Conservation (phyloP, 371 early-diverging fungal species). For the Syncephalis fuscata region DNA sequence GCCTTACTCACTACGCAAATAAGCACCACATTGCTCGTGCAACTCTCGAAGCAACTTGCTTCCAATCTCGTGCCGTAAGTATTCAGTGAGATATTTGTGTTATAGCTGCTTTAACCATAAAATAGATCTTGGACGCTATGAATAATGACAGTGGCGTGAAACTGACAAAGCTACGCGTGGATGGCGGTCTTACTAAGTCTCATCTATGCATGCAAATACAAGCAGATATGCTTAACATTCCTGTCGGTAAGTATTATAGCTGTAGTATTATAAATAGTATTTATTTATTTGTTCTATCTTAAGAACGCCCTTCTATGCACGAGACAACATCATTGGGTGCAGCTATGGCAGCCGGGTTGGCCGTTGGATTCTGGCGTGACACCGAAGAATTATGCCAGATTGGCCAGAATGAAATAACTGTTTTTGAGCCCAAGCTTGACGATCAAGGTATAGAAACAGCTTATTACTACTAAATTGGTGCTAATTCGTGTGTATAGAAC, state of each 20-base stretch:
- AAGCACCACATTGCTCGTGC: slow-evolving; percentile 76
- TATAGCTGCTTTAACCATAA: not conserved
- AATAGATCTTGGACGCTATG: slow-evolving; percentile 74
- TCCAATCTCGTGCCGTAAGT: slow-evolving; percentile 62
- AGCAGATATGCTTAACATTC: slow-evolving; percentile 69
- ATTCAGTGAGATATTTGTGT: not conserved
- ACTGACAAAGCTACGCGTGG: slow-evolving; percentile 59
- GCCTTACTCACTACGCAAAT: slow-evolving; percentile 76
- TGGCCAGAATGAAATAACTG: too few species aligned
- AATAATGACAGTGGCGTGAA: slow-evolving; percentile 44
- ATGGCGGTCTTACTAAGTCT: slow-evolving; percentile 87
- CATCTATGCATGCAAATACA: slow-evolving; percentile 85
- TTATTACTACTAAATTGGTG: too few species aligned
- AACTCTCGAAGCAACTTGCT: slow-evolving; percentile 77
- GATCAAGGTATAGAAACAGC: too few species aligned
- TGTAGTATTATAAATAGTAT: too few species aligned
- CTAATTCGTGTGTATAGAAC: slow-evolving; percentile 12
- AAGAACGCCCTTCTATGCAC: slow-evolving; percentile 67
- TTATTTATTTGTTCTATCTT: too few species aligned
- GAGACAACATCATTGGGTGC: slow-evolving; percentile 91
- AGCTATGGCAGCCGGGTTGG: slow-evolving; percentile 82
- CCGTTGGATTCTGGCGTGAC: slow-evolving; percentile 53
- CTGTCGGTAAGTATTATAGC: slow-evolving; percentile 19
- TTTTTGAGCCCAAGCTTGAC: too few species aligned
- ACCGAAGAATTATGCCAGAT: slow-evolving; percentile 9